These are phyloP conservation scores for Quercus aquifolioides DNA, from an alignment of 306 rosid species.

Conservation along the genomic window DNA sequence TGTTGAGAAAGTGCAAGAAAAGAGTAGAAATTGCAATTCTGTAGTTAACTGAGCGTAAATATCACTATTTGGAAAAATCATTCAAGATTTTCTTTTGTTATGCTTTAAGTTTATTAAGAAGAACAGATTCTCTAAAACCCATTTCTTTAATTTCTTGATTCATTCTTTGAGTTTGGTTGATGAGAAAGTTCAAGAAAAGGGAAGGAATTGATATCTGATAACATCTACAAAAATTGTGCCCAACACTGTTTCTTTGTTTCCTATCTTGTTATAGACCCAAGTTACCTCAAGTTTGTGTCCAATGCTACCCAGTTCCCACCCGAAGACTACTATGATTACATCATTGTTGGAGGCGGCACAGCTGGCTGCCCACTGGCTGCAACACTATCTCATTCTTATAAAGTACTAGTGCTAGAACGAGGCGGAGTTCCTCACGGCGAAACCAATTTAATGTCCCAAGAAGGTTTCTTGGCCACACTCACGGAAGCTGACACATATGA, in stretches of 20 bases:
- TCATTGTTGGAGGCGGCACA: conserved; percentile 89
- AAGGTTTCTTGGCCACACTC: conserved; percentile 75
- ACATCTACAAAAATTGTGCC: background rate
- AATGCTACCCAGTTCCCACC: conserved; percentile 63
- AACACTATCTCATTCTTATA: conserved; percentile 48
- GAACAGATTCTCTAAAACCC: background rate
- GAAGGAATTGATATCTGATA: background rate
- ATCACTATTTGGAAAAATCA: background rate
- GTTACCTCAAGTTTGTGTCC: conserved; percentile 48
- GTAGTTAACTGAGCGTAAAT: background rate
- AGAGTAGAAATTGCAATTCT: background rate
- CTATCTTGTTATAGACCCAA: conserved; percentile 22
- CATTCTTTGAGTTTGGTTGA: background rate
- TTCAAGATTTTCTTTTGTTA: background rate
- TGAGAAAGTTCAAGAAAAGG: background rate
- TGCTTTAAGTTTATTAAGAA: background rate
- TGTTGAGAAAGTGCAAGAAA: conserved; percentile 3
- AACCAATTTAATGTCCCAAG: conserved; percentile 60
- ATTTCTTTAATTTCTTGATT: background rate
- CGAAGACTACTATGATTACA: conserved; percentile 82
- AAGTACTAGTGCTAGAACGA: conserved; percentile 71
- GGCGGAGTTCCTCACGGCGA: conserved; percentile 51
- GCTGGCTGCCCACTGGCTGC: conserved; percentile 95
- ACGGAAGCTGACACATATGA: conserved; percentile 32
- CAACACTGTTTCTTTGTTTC: background rate